Evolutionary conservation across 169 alveolate genomes (phyloP).

Genomic region (Plasmodium fragile): DNA sequence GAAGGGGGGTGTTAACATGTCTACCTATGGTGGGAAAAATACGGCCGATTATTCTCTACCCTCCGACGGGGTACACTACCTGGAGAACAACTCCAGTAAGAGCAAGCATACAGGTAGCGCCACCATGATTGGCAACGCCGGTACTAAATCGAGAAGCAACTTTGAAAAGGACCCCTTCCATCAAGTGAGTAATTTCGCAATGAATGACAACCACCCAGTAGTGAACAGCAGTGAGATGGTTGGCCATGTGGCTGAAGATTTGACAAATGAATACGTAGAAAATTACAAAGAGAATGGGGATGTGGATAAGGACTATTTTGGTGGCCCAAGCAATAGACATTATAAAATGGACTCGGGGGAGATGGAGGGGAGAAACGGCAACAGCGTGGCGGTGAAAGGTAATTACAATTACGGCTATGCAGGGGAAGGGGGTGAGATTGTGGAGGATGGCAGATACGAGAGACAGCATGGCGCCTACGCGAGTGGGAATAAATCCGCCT

Average conservation of each 20-base stretch:
- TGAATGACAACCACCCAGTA: background rate
- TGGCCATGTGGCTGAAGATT: background rate
- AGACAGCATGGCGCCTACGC: background rate
- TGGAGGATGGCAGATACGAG: background rate
- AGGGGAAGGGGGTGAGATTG: background rate
- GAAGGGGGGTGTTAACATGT: background rate
- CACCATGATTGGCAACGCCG: background rate
- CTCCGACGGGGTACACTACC: background rate
- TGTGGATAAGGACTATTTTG: background rate
- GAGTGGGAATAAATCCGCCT: background rate
- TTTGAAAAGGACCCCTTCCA: slow-evolving; percentile 26
- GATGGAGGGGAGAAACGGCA: background rate
- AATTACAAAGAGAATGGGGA: background rate
- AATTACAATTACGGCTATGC: background rate
- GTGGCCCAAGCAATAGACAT: background rate
- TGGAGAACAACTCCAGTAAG: slow-evolving; percentile 8
- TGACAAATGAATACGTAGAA: background rate
- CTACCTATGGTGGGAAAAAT: background rate
- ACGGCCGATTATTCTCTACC: slow-evolving; percentile 2
- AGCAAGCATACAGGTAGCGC: background rate
- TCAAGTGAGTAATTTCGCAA: background rate
- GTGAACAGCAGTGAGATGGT: background rate
- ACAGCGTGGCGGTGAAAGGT: background rate
- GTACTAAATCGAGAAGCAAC: background rate
- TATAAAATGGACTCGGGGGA: background rate